These are phyloP conservation scores for Lithocarpus polystachyus DNA, from an alignment of 306 rosid species.

Conservation along the genomic window DNA sequence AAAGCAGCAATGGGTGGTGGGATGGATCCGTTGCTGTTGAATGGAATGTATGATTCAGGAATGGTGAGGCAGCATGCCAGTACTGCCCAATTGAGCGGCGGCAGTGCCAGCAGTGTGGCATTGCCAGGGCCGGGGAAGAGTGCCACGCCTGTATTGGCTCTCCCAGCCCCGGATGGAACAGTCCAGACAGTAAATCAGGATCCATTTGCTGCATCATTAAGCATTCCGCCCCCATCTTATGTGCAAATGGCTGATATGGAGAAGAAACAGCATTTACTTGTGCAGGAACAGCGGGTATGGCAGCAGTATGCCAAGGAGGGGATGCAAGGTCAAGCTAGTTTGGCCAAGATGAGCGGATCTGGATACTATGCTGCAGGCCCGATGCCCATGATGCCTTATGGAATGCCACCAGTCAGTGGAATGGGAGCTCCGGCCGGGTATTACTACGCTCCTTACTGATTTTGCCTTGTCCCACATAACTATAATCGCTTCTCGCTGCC, in stretches of 20 bases:
- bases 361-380: conserved; percentile 66
- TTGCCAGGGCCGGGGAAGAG: conserved; percentile 72
- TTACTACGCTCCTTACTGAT: conserved; percentile 72
- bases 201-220: conserved; percentile 81
- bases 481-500: conserved; percentile 37
- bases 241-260: conserved; percentile 99
- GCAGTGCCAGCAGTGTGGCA: conserved; percentile 98
- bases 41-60: conserved; percentile 97
- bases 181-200: conserved; percentile 86
- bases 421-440: conserved; percentile 78
- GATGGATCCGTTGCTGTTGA: conserved; percentile 78
- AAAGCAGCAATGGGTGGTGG: conserved; percentile 82
- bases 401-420: conserved; percentile 85
- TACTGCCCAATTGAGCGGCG: conserved; percentile 77
- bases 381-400: conserved; percentile 60
- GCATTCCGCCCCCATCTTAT: conserved; percentile 85
- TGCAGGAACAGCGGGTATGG: conserved; percentile 88
- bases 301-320: conserved; percentile 84
- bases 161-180: conserved; percentile 96
- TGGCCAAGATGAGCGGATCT: conserved; percentile 56
- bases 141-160: conserved; percentile 80
- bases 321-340: conserved; percentile 92
- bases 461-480: conserved; percentile 25
- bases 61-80: conserved; percentile 88
- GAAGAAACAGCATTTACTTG: conserved; percentile 78